Percentiles rank a stretch among this genome's conserved stretches.
These are phyloP conservation scores for Hymenoscyphus infarciens DNA, from an alignment of 2,329 filamentous ascomycete species.

Conservation along the genomic window DNA sequence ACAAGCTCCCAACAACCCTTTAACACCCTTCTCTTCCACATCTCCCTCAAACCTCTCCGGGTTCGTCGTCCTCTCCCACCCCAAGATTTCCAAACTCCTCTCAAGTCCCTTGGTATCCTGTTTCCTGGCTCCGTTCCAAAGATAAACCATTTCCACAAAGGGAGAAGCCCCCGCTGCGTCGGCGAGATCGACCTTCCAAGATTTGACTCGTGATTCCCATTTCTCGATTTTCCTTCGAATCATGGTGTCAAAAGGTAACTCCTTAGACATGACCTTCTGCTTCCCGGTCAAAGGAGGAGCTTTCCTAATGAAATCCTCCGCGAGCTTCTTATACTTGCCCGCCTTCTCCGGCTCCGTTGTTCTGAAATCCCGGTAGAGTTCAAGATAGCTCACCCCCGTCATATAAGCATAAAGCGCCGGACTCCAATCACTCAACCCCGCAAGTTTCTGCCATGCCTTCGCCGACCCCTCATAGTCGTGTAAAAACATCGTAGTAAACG, in stretches of 20 bases:
- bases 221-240: conserved; percentile 79
- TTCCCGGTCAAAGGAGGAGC: conserved; percentile 73
- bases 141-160: conserved; percentile 84
- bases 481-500: conserved; percentile 72
- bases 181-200: conserved; percentile 62
- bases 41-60: conserved; percentile 49
- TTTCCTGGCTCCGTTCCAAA: conserved; percentile 86
- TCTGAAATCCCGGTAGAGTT: conserved; percentile 64
- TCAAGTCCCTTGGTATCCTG: conserved; percentile 67
- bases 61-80: conserved; percentile 56
- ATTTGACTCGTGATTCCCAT: conserved; percentile 75
- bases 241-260: conserved; percentile 87
- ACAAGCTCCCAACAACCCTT: conserved; percentile 63
- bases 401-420: conserved; percentile 88
- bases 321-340: conserved; percentile 55
- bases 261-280: conserved; percentile 84
- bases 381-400: conserved; percentile 72
- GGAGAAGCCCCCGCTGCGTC: conserved; percentile 82
- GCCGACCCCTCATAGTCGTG: conserved; percentile 74
- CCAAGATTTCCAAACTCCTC: conserved; percentile 57
- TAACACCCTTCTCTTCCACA: conserved; percentile 59
- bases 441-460: conserved; percentile 68
- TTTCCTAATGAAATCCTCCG: conserved; percentile 67
- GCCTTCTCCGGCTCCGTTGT: conserved; percentile 45
- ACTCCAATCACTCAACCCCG: conserved; percentile 86